These are phyloP conservation scores for Balakata baccata DNA, from an alignment of 345 rosid genomes.

Conservation along the genomic window DNA sequence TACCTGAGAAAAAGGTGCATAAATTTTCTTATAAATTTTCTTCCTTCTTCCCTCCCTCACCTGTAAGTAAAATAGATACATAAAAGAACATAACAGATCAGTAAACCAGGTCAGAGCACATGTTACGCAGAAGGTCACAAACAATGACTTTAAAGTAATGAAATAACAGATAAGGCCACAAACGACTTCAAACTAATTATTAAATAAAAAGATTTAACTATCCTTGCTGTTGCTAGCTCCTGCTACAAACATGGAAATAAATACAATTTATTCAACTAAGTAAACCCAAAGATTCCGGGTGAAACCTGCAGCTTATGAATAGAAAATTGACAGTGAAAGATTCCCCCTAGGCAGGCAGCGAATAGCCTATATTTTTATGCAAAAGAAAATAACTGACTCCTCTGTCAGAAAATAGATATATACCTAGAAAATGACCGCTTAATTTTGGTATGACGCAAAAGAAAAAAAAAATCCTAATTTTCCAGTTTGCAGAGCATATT, in stretches of 20 bases:
- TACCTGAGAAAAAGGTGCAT: constrained; percentile 13
- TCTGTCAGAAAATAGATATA: constrained; percentile 5
- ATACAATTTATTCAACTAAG: constrained; percentile 12
- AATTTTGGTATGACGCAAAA: background rate
- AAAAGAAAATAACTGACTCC: constrained; percentile 40
- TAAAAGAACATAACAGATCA: constrained; percentile 2
- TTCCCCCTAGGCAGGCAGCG: constrained; percentile 30
- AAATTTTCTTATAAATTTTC: constrained; percentile 19
- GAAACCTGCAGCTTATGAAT: constrained; percentile 19
- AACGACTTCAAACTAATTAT: constrained; percentile 23
- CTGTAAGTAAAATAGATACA: constrained; percentile 20
- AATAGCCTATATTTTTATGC: constrained; percentile 13
- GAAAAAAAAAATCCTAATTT: background rate
- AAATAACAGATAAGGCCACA: background rate
- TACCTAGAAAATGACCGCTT: constrained; percentile 25
- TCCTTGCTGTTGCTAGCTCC: constrained; percentile 24
- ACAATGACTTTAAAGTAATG: background rate
- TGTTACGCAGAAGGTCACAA: background rate
- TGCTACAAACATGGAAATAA: constrained; percentile 14
- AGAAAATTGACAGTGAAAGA: constrained; percentile 26
- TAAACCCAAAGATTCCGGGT: constrained; percentile 22
- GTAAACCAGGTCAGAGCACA: constrained; percentile 38
- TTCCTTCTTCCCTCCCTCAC: constrained; percentile 5
- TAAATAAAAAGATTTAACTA: background rate
- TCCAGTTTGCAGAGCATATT: constrained; percentile 25